Base-by-base conservation (phyloP, 495 filamentous ascomycete species). In the Hypoxylon trugodes region DNA sequence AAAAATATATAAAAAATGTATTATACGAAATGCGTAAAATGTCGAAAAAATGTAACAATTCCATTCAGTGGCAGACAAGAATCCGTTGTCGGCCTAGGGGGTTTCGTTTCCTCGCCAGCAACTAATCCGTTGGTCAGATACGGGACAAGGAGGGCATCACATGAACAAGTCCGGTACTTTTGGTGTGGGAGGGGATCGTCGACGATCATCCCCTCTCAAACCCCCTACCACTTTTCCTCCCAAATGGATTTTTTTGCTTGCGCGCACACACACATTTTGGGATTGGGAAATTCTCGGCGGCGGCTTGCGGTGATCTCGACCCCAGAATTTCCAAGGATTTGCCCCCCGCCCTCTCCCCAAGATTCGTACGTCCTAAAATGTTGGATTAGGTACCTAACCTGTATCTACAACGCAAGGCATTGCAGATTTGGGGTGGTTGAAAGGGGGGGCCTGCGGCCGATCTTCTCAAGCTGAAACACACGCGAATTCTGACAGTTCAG, bases 401-500 rank as follows among this genome's bases (percentile, higher is more conserved):
- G 46, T 16, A 26, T 32, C 24, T 52, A 52, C 48, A 38, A 62
- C 63, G 63, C 63, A 66, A 66, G 38, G 50, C 37, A 56, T 61
- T 21, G 56, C 55, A 61, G 45, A 59, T 55, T 52, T 36, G 24
- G 35, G 33, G 32, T 35, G 21, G 42, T 26, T 28, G 22, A 22
- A 6, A 25, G 50, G 51, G 59, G 57, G 49, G 26, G 35, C 26
- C 33, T 38, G 25, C 12, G 22, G 58, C 46, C 42, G 63, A 66
- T 67, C 58, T 53, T 52, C 47, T 58, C 52, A 45, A 41, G 26
- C 53, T 67, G 64, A 67, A 67, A 67, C 64, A 58, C 36, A 42
- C n/a, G 38, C 28, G 33, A 28, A 40, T 46, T 48, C 61, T 47
- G 47, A 54, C 52, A 62, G 58, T 54, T 59, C 38, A 54, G 53